These are phyloP conservation scores for Paramecium octaurelia DNA, from an alignment of 73 alveolate genomes.

Conservation along the genomic window DNA sequence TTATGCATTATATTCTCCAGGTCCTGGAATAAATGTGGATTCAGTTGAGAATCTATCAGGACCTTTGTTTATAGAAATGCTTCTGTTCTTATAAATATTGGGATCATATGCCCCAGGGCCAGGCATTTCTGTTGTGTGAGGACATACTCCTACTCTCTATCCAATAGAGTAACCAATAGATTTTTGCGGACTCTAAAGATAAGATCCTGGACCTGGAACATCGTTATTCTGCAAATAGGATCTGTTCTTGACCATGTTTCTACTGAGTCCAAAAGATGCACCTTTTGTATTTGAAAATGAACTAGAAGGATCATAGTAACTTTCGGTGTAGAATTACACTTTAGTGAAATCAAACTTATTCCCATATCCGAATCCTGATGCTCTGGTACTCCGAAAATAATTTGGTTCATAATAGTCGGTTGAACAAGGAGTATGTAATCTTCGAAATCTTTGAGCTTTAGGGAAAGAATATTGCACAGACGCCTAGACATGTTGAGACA, in stretches of 20 bases:
- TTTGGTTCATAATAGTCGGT: background rate
- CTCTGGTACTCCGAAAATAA: background rate
- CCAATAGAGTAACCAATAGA: background rate
- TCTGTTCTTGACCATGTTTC: background rate
- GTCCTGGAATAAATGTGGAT: background rate
- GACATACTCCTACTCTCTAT: background rate
- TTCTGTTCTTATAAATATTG: background rate
- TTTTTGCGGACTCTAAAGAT: background rate
- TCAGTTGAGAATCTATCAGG: slow-evolving; percentile 32
- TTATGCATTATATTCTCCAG: slow-evolving; percentile 3
- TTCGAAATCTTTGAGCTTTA: background rate
- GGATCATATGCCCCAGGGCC: slow-evolving; percentile 34
- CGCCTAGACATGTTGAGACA: background rate
- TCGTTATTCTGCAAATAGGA: background rate
- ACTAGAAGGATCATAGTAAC: background rate
- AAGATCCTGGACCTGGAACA: slow-evolving; percentile 18
- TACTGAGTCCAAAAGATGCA: background rate
- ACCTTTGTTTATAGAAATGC: background rate
- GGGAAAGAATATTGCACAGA: background rate
- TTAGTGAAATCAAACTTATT: background rate
- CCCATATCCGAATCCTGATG: background rate
- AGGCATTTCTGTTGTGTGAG: background rate
- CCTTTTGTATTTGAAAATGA: background rate
- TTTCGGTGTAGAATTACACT: background rate
- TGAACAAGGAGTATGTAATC: background rate